Percentiles rank a stretch among this genome's conserved stretches.
Conservation (phyloP, 345 rosid species). For the Eutrema yunnanense region DNA sequence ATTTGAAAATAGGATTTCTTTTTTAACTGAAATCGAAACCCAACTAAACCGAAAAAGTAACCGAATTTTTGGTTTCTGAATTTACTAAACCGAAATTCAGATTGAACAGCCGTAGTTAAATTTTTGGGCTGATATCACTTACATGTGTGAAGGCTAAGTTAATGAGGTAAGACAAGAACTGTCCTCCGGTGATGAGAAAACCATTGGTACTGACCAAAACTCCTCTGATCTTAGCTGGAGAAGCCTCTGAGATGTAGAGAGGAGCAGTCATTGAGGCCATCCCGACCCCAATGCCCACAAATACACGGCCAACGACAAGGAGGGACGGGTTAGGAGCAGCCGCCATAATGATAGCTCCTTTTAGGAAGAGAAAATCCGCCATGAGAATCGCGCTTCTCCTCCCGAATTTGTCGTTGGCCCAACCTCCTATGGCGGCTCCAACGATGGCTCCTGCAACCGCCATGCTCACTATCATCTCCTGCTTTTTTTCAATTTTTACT, state of each 20-base stretch:
- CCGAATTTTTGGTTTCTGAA: too few species aligned
- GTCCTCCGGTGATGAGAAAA: conserved; percentile 86
- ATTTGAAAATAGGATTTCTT: too few species aligned
- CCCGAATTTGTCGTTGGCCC: conserved; percentile 68
- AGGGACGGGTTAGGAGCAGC: conserved; percentile 53
- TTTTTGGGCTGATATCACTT: background rate
- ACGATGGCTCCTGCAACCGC: conserved; percentile 82
- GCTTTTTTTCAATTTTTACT: background rate
- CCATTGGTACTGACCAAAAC: conserved; percentile 85
- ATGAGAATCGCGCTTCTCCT: conserved; percentile 48
- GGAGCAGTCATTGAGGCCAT: conserved; percentile 97
- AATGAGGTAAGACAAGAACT: conserved; percentile 79
- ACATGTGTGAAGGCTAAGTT: conserved; percentile 78
- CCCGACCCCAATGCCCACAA: conserved; percentile 87
- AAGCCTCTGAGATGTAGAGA: conserved; percentile 84
- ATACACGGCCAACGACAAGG: conserved; percentile 61
- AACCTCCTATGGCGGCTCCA: conserved; percentile 84
- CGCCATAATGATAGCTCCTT: conserved; percentile 81
- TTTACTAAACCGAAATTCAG: too few species aligned
- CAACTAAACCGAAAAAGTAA: too few species aligned
- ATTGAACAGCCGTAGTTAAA: too few species aligned
- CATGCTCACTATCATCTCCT: conserved; percentile 95
- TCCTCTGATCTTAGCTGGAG: conserved; percentile 82
- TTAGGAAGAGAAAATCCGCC: conserved; percentile 69
- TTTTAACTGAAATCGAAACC: too few species aligned